Percentiles rank a stretch among this genome's conserved stretches.
These are phyloP conservation scores for Xanthoconium stramineum DNA, from an alignment of 768 basidiomycete genomes.

Conservation along the genomic window DNA sequence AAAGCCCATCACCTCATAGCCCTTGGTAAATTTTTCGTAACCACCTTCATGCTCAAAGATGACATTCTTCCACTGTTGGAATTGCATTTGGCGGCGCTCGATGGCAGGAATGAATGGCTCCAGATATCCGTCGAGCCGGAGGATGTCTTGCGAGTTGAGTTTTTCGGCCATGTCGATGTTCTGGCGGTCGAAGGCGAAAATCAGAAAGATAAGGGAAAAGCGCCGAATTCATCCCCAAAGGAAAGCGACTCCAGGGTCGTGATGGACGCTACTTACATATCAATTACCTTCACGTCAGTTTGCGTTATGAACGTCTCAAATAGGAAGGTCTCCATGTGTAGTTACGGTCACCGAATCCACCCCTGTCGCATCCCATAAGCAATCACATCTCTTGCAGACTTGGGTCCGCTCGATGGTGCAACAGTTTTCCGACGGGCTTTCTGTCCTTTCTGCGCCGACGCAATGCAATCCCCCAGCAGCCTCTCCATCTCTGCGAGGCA, in stretches of 20 bases:
- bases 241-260: not conserved
- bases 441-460: slow-evolving; percentile 31
- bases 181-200: not conserved
- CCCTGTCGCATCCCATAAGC: slow-evolving; percentile 56
- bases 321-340: slow-evolving; percentile 7
- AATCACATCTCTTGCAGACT: slow-evolving; percentile 60
- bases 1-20: slow-evolving; percentile 65
- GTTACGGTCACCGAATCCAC: slow-evolving; percentile 45
- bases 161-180: slow-evolving; percentile 39
- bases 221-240: not conserved
- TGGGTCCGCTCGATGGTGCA: slow-evolving; percentile 15
- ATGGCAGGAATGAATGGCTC: slow-evolving; percentile 69
- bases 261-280: not conserved
- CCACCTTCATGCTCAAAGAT: slow-evolving; percentile 84
- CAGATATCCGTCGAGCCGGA: slow-evolving; percentile 71
- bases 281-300: not conserved
- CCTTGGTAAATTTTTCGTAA: slow-evolving; percentile 59
- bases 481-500: slow-evolving; percentile 65
- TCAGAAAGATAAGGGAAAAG: not conserved
- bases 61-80: slow-evolving; percentile 70
- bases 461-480: slow-evolving; percentile 49
- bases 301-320: slow-evolving; percentile 6
- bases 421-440: slow-evolving; percentile 37
- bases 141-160: slow-evolving; percentile 55
- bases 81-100: slow-evolving; percentile 62